Percentiles rank a stretch among this genome's conserved stretches.
Evolutionary conservation across 352 stramenopile species (phyloP).

Genomic region (Pythium phragmiticola): DNA sequence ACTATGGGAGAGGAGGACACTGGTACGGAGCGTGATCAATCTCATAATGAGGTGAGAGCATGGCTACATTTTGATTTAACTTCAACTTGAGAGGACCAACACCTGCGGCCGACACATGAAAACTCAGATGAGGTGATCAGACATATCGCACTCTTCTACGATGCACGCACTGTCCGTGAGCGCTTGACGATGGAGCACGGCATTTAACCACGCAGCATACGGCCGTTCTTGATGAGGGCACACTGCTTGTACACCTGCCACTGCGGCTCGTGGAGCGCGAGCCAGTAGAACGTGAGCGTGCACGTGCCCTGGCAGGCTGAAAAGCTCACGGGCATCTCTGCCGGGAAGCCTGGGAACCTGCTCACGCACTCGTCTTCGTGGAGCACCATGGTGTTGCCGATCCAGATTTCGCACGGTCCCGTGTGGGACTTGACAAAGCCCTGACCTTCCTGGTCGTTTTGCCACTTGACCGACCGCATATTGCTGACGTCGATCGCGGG

Average conservation of each 20-base stretch:
- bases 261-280: conserved; percentile 28
- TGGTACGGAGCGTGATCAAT: too few species aligned
- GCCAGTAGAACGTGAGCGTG: conserved; percentile 41
- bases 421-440: conserved; percentile 41
- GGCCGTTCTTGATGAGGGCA: conserved; percentile 25
- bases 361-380: conserved; percentile 38
- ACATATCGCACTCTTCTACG: too few species aligned
- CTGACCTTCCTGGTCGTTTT: conserved; percentile 45
- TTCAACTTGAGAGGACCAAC: neutral
- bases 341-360: conserved; percentile 34
- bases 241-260: conserved; percentile 36
- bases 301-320: conserved; percentile 37
- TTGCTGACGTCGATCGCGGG: conserved; percentile 15
- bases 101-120: too few species aligned
- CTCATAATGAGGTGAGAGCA: neutral
- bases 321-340: conserved; percentile 45
- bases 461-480: conserved; percentile 28
- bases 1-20: too few species aligned
- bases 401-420: conserved; percentile 27
- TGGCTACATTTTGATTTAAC: neutral
- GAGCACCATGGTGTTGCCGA: conserved; percentile 25
- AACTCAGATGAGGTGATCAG: too few species aligned
- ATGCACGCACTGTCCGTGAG: too few species aligned
- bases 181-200: neutral
- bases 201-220: neutral